Conservation (phyloP, 2,329 filamentous ascomycete species). For the Phaeophleospora eucalypticola region DNA sequence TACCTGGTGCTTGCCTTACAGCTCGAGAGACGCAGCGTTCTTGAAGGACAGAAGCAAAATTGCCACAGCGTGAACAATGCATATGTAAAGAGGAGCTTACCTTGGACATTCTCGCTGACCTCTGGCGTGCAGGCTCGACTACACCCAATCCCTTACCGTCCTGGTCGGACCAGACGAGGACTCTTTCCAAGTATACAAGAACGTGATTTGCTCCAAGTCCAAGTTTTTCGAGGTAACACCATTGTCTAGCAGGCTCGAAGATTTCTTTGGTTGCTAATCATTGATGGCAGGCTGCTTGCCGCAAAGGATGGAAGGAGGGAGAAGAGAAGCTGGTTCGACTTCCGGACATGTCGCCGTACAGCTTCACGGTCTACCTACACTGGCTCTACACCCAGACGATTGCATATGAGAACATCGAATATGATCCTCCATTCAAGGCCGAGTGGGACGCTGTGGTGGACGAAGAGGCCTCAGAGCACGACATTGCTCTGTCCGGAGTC, state of each 20-base stretch:
- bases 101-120: too few species aligned
- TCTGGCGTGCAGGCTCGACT: not conserved
- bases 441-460: not conserved
- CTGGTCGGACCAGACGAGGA: slow-evolving; percentile 5
- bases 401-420: not conserved
- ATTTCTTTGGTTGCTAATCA: not conserved
- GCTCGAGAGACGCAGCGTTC: too few species aligned
- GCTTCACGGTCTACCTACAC: slow-evolving; percentile 9
- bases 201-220: slow-evolving; percentile 6
- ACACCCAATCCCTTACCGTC: slow-evolving; percentile 1
- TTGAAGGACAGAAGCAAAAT: too few species aligned
- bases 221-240: slow-evolving; percentile 6
- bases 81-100: too few species aligned
- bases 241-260: not conserved
- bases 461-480: not conserved
- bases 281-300: slow-evolving; percentile 3
- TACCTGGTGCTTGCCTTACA: too few species aligned
- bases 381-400: slow-evolving; percentile 11
- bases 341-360: not conserved
- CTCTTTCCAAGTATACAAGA: slow-evolving; percentile 6
- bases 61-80: too few species aligned
- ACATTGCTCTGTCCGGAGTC: too few species aligned
- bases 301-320: slow-evolving; percentile 4
- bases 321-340: slow-evolving; percentile 8
- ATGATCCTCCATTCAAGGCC: not conserved